Evolutionary conservation across 2,329 filamentous ascomycete species (phyloP).

Genomic region (Fonsecaea pedrosoi): DNA sequence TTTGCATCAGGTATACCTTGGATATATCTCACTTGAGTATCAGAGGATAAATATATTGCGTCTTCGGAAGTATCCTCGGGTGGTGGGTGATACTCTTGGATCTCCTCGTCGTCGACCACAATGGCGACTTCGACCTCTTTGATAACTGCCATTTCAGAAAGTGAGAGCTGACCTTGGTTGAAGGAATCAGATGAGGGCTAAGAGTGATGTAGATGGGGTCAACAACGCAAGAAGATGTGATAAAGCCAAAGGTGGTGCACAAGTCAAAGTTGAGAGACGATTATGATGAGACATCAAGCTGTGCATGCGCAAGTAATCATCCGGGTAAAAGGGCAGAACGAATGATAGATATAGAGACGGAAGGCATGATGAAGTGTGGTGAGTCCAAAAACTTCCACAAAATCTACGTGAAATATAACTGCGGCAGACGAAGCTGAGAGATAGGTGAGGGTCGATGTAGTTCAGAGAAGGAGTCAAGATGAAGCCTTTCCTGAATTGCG

Average conservation of each 20-base stretch:
- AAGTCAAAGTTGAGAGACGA: no score
- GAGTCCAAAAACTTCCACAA: no score
- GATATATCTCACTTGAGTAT: constrained; percentile 17
- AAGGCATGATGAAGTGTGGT: no score
- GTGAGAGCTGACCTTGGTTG: neutral
- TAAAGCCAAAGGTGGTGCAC: neutral
- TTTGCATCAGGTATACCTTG: constrained; percentile 9
- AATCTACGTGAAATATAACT: no score
- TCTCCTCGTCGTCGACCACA: neutral
- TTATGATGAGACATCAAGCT: no score
- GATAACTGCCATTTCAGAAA: neutral
- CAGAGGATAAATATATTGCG: neutral
- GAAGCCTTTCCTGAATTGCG: no score
- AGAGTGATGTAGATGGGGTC: neutral
- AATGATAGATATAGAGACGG: no score
- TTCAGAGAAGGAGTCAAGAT: no score
- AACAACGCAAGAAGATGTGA: neutral
- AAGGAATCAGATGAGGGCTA: neutral
- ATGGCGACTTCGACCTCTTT: neutral
- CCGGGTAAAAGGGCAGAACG: no score
- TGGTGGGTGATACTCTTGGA: neutral
- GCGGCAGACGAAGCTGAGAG: no score
- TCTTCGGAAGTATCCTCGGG: neutral
- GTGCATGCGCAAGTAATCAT: no score
- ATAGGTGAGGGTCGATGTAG: no score